Evolutionary conservation across 177 flowering plant species (phyloP).

Genomic region (Vitis hybrid): DNA sequence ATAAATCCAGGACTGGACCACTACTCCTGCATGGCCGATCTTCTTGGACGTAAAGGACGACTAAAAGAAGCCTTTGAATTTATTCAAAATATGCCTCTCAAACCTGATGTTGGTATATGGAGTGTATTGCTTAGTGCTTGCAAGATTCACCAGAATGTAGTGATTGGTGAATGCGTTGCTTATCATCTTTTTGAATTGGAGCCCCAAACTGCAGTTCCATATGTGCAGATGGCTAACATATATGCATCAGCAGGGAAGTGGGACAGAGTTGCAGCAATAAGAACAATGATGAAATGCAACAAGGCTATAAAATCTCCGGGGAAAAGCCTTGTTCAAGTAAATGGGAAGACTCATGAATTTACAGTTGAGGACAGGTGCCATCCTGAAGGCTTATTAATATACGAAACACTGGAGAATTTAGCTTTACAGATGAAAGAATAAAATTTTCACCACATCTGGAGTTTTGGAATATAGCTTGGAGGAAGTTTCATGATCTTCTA

Average conservation of each 20-base stretch:
- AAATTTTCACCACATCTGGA: neutral
- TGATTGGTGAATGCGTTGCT: constrained; percentile 48
- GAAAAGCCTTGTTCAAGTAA: constrained; percentile 42
- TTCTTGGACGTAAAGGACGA: constrained; percentile 60
- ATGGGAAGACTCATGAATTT: constrained; percentile 42
- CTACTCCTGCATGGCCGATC: constrained; percentile 64
- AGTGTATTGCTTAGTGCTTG: constrained; percentile 61
- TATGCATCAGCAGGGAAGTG: constrained; percentile 56
- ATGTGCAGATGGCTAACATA: constrained; percentile 66
- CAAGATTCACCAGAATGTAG: constrained; percentile 45
- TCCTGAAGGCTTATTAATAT: constrained; percentile 28
- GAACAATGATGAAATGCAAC: constrained; percentile 47
- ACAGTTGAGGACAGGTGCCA: constrained; percentile 57
- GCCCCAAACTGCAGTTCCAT: constrained; percentile 48
- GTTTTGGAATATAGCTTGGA: neutral
- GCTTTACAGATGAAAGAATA: constrained; percentile 37
- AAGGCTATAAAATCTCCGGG: constrained; percentile 50
- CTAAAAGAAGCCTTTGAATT: constrained; percentile 52
- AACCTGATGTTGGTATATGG: constrained; percentile 68
- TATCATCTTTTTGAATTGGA: constrained; percentile 40
- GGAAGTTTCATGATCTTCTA: neutral
- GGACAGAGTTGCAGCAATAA: constrained; percentile 44
- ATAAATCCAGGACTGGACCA: constrained; percentile 55
- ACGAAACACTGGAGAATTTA: constrained; percentile 39
- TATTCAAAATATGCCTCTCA: constrained; percentile 45